Conservation (phyloP, 257 asterid genomes). For the Ajuga chamaepitys region DNA sequence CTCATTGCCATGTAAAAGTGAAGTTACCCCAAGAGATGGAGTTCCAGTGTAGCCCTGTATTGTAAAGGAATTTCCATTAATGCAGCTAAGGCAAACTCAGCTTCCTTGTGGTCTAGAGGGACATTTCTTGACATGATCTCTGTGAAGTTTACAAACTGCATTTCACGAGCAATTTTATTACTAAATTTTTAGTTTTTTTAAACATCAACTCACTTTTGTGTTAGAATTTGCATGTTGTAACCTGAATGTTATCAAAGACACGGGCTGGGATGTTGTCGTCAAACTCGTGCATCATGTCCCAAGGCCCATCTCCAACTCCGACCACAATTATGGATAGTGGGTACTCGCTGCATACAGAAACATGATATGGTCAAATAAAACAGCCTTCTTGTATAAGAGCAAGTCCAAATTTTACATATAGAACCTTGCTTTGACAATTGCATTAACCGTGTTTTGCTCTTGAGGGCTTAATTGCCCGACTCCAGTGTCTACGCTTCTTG, state of each 20-base stretch:
- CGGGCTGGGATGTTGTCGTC: constrained; percentile 89
- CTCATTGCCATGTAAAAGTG: neutral
- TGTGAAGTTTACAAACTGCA: constrained; percentile 88
- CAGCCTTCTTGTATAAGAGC: neutral
- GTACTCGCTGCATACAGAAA: constrained; percentile 41
- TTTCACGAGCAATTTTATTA: neutral
- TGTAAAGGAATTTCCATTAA: constrained; percentile 90
- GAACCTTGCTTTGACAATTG: constrained; percentile 86
- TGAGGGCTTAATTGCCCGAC: constrained; percentile 66
- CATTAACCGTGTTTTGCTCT: constrained; percentile 65
- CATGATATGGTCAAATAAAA: neutral
- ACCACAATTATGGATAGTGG: constrained; percentile 86
- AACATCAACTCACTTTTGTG: neutral
- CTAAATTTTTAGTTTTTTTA: neutral
- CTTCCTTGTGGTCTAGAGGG: constrained; percentile 57
- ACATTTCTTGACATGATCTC: constrained; percentile 76
- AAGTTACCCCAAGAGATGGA: constrained; percentile 56
- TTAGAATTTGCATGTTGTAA: neutral
- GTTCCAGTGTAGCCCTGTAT: constrained; percentile 77
- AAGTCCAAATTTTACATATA: neutral
- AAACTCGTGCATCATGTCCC: constrained; percentile 82
- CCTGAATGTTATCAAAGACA: constrained; percentile 87
- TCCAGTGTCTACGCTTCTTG: constrained; percentile 66
- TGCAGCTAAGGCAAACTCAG: constrained; percentile 72
- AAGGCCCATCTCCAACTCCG: constrained; percentile 98